Evolutionary conservation across 2,329 filamentous ascomycete genomes (phyloP), one percentile per base, ranked within the genome.

Genomic region (Graphiopsis chlorocephala): DNA sequence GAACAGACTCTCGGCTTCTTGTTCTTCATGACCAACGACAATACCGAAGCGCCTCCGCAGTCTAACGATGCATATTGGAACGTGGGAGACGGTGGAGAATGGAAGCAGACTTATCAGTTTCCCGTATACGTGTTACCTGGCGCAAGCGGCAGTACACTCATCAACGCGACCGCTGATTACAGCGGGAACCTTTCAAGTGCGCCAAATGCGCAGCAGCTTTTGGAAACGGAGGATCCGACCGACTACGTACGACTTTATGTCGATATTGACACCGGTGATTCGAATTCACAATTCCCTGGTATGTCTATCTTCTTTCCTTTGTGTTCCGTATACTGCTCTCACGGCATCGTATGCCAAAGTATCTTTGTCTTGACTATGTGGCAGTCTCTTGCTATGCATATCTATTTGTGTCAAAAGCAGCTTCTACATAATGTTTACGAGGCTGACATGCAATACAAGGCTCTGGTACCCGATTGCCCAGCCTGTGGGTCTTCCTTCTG

Each of bases 71-170:
- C 82, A 0, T 79, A 82, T 2, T 97, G 94, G 94, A 80, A 86
- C 66, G 80, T 96, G 20, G 80, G 86, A 17, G 90, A 92, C 73
- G 83, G 83, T 15, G 86, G 84, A 14, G 79, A 80, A n/a, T 97
- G 93, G 93, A 90, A 87, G 74, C 77, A 79, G 1, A 78, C 82
- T n/a, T 89, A 89, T 72, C 82, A 84, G 29, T 97, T 88, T 71
- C 93, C 94, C 0, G 87, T 97, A 14, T 97, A 95, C 77, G 93
- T 91, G 47, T 81, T 98, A 17, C 85, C 92, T 0, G 88, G 90
- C 7, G 77, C 81, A 11, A 83, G 86, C 23, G 94, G 93, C 25
- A 76, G 79, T 14, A 80, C 83, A 35, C 84, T 97, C 77, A 90
- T 97, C 83, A 75, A 84, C 10, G 85, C 92, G 73, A 81, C 96